Conservation (phyloP, 768 basidiomycete species). For the Chlorophyllum brunneum region DNA sequence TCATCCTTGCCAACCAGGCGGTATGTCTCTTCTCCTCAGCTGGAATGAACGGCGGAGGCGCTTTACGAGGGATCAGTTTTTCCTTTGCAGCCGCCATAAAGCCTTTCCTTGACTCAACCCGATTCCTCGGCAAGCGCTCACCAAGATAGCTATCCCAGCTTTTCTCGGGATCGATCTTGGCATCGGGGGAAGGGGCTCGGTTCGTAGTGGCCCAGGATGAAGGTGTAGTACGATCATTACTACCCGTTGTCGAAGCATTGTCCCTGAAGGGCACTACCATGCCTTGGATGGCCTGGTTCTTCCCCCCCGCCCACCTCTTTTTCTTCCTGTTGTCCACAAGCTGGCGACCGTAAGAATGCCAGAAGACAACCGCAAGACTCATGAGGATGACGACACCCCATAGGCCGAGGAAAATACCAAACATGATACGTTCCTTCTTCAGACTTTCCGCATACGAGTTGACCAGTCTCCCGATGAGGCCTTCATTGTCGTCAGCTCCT, state of each 20-base stretch:
- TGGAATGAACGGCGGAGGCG: constrained; percentile 8
- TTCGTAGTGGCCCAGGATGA: neutral
- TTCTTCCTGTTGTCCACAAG: constrained; percentile 44
- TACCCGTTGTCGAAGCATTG: constrained; percentile 15
- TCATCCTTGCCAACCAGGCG: constrained; percentile 36
- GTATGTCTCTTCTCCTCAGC: constrained; percentile 4
- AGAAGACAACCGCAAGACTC: constrained; percentile 65
- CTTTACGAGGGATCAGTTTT: constrained; percentile 2
- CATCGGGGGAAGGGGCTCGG: neutral
- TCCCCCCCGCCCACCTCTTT: constrained; percentile 49
- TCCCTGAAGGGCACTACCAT: constrained; percentile 34
- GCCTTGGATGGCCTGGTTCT: constrained; percentile 39
- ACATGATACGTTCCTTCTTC: constrained; percentile 81
- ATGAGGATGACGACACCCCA: constrained; percentile 85
- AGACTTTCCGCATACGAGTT: constrained; percentile 67
- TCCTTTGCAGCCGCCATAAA: constrained; percentile 13
- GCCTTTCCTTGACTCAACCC: constrained; percentile 15
- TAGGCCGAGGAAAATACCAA: constrained; percentile 74
- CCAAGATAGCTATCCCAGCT: constrained; percentile 14
- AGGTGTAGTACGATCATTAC: neutral
- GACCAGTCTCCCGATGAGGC: constrained; percentile 72
- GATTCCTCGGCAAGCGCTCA: constrained; percentile 9
- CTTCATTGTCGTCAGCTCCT: constrained; percentile 44
- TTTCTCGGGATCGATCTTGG: neutral
- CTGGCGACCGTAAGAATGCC: constrained; percentile 60